A percentile compares a stretch with the other conserved stretches of the same genome.
Evolutionary conservation across 2,329 filamentous ascomycete species (phyloP).

Genomic region (Aureobasidium sp.): DNA sequence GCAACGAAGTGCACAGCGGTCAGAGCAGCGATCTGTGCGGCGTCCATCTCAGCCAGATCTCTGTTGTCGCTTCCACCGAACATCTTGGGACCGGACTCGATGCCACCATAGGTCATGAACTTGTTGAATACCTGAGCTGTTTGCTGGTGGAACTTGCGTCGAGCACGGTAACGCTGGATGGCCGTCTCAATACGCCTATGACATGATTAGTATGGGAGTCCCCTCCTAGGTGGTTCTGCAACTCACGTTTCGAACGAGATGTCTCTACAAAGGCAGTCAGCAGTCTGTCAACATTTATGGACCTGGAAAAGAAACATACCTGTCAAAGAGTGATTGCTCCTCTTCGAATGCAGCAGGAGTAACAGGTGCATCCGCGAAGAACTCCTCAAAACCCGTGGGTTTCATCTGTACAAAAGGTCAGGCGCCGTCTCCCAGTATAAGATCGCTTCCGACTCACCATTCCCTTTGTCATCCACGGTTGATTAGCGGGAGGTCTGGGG

Average conservation of each 20-base stretch:
- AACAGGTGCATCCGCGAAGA: constrained; percentile 70
- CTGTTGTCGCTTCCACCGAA: constrained; percentile 55
- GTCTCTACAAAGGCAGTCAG: background rate
- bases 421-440: background rate
- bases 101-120: constrained; percentile 75
- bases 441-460: constrained; percentile 22
- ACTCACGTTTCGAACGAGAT: constrained; percentile 9
- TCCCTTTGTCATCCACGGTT: constrained; percentile 32
- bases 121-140: constrained; percentile 62
- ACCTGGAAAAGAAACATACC: constrained; percentile 26
- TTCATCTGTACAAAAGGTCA: constrained; percentile 19
- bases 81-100: constrained; percentile 54
- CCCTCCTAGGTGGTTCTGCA: background rate
- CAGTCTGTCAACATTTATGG: background rate
- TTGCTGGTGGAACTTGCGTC: constrained; percentile 61
- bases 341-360: constrained; percentile 59
- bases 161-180: constrained; percentile 70
- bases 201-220: constrained; percentile 20
- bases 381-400: constrained; percentile 52
- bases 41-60: constrained; percentile 54
- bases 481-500: constrained; percentile 17
- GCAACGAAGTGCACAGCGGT: constrained; percentile 52
- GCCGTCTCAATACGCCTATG: constrained; percentile 72
- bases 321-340: constrained; percentile 61
- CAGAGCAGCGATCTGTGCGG: constrained; percentile 55